Percentiles rank a stretch among this genome's conserved stretches.
These are phyloP conservation scores for Pestalotiopsis sp. DNA, from an alignment of 2,329 filamentous ascomycete species.

Conservation along the genomic window DNA sequence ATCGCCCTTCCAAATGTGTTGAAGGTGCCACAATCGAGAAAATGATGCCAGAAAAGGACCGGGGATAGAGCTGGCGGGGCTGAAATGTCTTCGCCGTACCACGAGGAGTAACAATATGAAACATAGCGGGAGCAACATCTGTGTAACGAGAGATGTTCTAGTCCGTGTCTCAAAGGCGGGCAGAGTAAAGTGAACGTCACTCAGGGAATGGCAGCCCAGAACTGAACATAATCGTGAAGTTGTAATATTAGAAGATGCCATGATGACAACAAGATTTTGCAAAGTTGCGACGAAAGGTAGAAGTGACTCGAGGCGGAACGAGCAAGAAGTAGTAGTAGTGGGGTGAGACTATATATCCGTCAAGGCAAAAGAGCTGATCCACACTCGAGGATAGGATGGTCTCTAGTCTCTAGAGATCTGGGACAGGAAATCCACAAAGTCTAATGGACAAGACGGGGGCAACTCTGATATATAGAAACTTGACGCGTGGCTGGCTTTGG, in stretches of 20 bases:
- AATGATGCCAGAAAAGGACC: slow-evolving; percentile 7
- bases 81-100: background rate
- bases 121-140: background rate
- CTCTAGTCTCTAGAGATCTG: background rate
- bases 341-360: background rate
- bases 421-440: background rate
- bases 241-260: background rate
- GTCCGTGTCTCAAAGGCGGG: background rate
- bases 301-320: background rate
- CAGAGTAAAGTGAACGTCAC: background rate
- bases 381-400: background rate
- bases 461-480: background rate
- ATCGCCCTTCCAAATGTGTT: background rate
- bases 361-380: background rate
- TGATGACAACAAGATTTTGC: background rate
- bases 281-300: background rate
- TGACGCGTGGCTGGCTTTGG: background rate
- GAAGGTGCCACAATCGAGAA: slow-evolving; percentile 3
- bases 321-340: background rate
- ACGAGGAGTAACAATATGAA: background rate
- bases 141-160: background rate
- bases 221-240: background rate
- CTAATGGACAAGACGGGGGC: background rate
- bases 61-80: slow-evolving; percentile 2
- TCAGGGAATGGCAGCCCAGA: background rate